These are phyloP conservation scores for Scheffersomyces spartinae DNA, from an alignment of 805 yeast species.

Conservation along the genomic window DNA sequence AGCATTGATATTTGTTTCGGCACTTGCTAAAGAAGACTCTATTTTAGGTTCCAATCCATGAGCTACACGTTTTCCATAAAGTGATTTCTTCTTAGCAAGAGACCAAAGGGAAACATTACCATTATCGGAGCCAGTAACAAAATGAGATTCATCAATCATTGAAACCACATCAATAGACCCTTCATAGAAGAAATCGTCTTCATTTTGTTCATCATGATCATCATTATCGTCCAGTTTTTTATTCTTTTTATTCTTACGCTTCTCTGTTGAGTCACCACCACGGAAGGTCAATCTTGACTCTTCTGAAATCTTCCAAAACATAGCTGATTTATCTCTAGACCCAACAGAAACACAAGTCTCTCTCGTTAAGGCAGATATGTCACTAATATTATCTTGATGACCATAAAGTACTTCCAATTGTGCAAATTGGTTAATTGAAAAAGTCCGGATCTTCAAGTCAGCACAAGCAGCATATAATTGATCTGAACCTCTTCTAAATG, in stretches of 20 bases:
- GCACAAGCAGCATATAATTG: conserved; percentile 89
- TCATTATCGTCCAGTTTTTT: conserved; percentile 12
- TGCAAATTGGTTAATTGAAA: conserved; percentile 72
- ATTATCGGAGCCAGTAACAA: conserved; percentile 91
- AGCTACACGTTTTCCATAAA: conserved; percentile 53
- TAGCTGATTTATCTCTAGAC: conserved; percentile 85
- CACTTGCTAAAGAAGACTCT: conserved; percentile 43
- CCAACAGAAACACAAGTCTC: conserved; percentile 97
- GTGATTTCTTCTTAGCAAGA: conserved; percentile 78
- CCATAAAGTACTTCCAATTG: conserved; percentile 90
- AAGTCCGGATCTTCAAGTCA: conserved; percentile 83
- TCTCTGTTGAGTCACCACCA: conserved; percentile 63
- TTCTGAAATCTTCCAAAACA: conserved; percentile 94
- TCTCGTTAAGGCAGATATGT: conserved; percentile 65
- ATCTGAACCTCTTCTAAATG: conserved; percentile 71
- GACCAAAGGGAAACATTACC: conserved; percentile 91
- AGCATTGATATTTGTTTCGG: conserved; percentile 22
- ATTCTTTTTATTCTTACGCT: conserved; percentile 24
- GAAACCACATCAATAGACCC: conserved; percentile 86
- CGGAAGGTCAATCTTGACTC: conserved; percentile 89
- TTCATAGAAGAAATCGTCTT: conserved; percentile 40
- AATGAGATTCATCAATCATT: conserved; percentile 87
- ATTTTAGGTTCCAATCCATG: conserved; percentile 52
- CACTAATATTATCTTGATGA: conserved; percentile 84
- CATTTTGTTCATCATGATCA: conserved; percentile 13